phyloP scores from a whole-genome alignment of 139 green algal species.

The Chlamydomonas urium region DNA sequence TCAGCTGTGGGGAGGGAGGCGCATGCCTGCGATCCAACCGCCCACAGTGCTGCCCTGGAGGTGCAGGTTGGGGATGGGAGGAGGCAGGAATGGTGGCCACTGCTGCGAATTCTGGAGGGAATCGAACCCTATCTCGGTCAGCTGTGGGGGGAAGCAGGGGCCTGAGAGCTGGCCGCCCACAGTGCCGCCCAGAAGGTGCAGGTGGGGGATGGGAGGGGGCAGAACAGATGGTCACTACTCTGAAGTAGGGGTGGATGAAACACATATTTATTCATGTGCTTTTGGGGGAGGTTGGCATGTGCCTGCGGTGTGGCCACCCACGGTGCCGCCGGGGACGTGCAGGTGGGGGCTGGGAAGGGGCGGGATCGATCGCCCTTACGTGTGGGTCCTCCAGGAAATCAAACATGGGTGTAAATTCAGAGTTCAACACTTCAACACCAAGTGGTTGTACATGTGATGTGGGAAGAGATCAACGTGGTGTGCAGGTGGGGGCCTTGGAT shows the following conservation, averaged over 20 bases:
- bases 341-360: neutral
- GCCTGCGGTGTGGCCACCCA: slow-evolving; percentile 88
- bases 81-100: too few relatives aligned
- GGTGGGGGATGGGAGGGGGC: too few relatives aligned
- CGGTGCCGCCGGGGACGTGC: slow-evolving; percentile 78
- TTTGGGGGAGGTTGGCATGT: slow-evolving; percentile 76
- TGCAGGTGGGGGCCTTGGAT: neutral
- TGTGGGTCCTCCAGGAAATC: neutral
- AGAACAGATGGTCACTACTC: too few relatives aligned
- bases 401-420: neutral
- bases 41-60: too few relatives aligned
- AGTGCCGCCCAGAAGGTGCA: too few relatives aligned
- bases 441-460: neutral
- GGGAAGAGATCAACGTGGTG: neutral
- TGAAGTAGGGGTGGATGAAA: neutral
- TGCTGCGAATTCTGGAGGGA: too few relatives aligned
- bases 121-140: slow-evolving; percentile 7
- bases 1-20: too few relatives aligned
- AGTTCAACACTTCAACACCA: neutral
- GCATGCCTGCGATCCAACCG: too few relatives aligned
- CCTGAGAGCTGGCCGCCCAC: too few relatives aligned
- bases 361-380: neutral
- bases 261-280: too few relatives aligned
- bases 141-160: slow-evolving; percentile 28
- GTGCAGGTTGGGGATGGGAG: too few relatives aligned